A percentile compares a stretch with the other conserved stretches of the same genome.
These are phyloP conservation scores for Trichaptum fuscoviolaceum DNA, from an alignment of 768 basidiomycete genomes.

Conservation along the genomic window DNA sequence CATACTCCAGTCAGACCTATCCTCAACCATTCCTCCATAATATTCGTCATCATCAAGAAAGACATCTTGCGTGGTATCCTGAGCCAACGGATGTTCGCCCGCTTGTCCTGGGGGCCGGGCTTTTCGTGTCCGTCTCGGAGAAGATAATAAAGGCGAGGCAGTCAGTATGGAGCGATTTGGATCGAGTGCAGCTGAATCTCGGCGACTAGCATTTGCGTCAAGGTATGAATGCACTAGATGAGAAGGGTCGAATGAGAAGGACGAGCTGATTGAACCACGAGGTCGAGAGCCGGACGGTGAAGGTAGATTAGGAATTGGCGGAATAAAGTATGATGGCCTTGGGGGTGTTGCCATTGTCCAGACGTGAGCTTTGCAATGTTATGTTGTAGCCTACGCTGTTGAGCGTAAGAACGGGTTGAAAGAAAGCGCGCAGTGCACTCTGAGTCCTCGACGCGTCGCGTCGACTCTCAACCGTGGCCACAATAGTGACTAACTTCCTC, in stretches of 20 bases:
- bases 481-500: background rate
- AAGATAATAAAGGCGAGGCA: constrained; percentile 65
- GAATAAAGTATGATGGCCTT: constrained; percentile 38
- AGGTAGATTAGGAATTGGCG: constrained; percentile 44
- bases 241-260: constrained; percentile 81
- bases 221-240: constrained; percentile 67
- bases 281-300: constrained; percentile 53
- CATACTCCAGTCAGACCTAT: constrained; percentile 63
- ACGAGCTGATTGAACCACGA: constrained; percentile 68
- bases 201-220: constrained; percentile 53
- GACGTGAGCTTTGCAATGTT: background rate
- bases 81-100: constrained; percentile 67
- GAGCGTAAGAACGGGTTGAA: background rate
- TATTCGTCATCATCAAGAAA: constrained; percentile 61
- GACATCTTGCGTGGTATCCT: constrained; percentile 65
- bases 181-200: constrained; percentile 57
- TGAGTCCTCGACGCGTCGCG: background rate
- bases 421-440: no score
- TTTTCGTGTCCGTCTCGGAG: constrained; percentile 48
- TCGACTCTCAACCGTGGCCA: background rate
- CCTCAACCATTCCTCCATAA: constrained; percentile 20
- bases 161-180: constrained; percentile 77
- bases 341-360: constrained; percentile 42
- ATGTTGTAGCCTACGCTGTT: background rate
- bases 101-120: constrained; percentile 42